Evolutionary conservation across 2,329 filamentous ascomycete species (phyloP), one percentile per base, ranked within the genome.

Genomic region (Dothistroma pini): DNA sequence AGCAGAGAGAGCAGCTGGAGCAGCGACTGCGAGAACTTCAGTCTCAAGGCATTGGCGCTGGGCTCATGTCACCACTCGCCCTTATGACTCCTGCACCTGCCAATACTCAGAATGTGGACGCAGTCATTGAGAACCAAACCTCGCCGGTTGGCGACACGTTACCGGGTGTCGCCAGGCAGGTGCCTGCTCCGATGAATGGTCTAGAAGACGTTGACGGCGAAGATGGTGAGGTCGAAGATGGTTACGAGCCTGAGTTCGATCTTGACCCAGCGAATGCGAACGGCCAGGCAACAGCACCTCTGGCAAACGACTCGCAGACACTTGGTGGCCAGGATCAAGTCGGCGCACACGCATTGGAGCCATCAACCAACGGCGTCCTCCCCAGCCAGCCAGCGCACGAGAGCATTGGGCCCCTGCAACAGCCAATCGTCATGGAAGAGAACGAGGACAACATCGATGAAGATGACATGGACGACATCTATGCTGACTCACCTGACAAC

Each of bases 181-280:
- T 16, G 10, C 11, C 51, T 53, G 29, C 48, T 6, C 19, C 9
- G 48, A 4, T 16, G 2, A 44, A 58, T 25, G 62, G 53, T 19
- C 10, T 19, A 7, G 31, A 47, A n/a, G 60, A 35, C 16, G 31
- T 31, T 32, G 51, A 56, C 16, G 58, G 62, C 10, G 54, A 61
- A 22, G 63, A 63, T 11, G 63, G 62, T 22, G 60, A 56, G 16
- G 57, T 60, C 32, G 63, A 65, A n/a, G 60, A 61, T 50, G 58
- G 60, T 48, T 41, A 63, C 16, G 62, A 65, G 41, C 60, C 56
- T 44, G 60, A 55, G 12, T 53, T 41, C 34, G 25, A 38, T 16
- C 41, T 48, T 32, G 19, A 25, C 11, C 38, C 41, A 16, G 25
- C 11, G 22, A 14, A 29, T 12, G 5, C 51, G 12, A 29, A 25